These are phyloP conservation scores for Fusarium sarcochroum DNA, from an alignment of 2,329 filamentous ascomycete species.

Conservation along the genomic window DNA sequence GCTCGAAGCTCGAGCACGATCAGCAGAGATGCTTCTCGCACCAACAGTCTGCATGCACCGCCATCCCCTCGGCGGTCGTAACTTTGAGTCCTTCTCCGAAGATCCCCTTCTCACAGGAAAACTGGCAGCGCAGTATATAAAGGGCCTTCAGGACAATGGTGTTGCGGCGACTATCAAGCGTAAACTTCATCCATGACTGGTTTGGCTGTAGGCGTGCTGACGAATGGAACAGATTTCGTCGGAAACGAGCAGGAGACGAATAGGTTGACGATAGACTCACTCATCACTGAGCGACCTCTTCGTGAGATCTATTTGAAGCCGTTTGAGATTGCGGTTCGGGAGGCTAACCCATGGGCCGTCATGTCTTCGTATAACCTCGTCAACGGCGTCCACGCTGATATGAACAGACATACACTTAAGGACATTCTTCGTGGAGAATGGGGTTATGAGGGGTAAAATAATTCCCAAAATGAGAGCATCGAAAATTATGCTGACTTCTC, in stretches of 20 bases:
- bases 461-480: neutral
- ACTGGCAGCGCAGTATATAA: conserved; percentile 79
- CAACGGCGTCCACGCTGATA: conserved; percentile 71
- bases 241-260: conserved; percentile 80
- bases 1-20: conserved; percentile 79
- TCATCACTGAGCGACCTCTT: conserved; percentile 74
- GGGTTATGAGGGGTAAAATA: conserved; percentile 69
- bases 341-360: conserved; percentile 77
- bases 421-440: conserved; percentile 73
- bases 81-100: conserved; percentile 90
- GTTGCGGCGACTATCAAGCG: conserved; percentile 86
- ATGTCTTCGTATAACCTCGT: conserved; percentile 79
- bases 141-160: conserved; percentile 79
- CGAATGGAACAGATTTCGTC: conserved; percentile 67
- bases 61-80: conserved; percentile 85
- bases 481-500: conserved; percentile 18
- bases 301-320: conserved; percentile 81
- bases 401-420: conserved; percentile 68
- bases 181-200: conserved; percentile 48
- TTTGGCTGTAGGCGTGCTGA: neutral
- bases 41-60: conserved; percentile 87
- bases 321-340: conserved; percentile 79
- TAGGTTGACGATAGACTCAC: conserved; percentile 69
- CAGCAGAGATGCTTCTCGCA: conserved; percentile 79
- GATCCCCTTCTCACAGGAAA: conserved; percentile 84